Base-by-base conservation (phyloP, 2,329 filamentous ascomycete genomes). In the Colletotrichum kahawae region DNA sequence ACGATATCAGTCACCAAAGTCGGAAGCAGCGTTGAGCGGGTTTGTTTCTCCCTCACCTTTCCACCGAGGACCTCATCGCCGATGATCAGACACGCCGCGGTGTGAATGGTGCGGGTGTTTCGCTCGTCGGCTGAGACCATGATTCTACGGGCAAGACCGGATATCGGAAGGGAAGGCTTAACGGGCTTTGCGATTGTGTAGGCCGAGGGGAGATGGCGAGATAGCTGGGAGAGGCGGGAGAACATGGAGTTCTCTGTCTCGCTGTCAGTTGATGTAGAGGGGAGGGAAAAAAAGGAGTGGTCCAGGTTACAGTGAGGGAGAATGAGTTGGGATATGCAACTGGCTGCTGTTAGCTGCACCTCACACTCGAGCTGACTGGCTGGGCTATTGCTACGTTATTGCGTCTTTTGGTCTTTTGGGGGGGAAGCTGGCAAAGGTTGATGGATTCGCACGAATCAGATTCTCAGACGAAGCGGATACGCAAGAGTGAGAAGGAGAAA, bases 61-160 rank as follows among this genome's bases (percentile, higher is more conserved):
- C 97, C 96, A 27, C 95, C 96, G 5, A 98, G 89, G 7, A 98
- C 95, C 84, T 98, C 96, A 85, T 98, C 96, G n/a, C 96, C 96
- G 80, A 99, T 98, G 75, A 99, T 95, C 77, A 98, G 86, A 84
- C 95, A 98, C 71, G 94, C 96, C 13, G 96, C 97, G 62, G 96
- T 98, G 82, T 95, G 93, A 79, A 98, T 97, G 75, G 90, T 92
- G 81, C 92, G 89, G 79, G 90, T 87, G 80, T 89, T 89, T 77
- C 90, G 88, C 80, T 91, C 88, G 74, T 89, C 87, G 74, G 88
- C 82, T 79, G 86, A 85, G 76, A 84, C 86, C 86, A 89, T 90
- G 81, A 83, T 82, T 79, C 79, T 79, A 34, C 80, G 81, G 24
- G 78, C 76, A 48, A 81, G 63, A n/a, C 79, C 77, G 64, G 78